phyloP scores from a whole-genome alignment of 805 yeast species.

The Yarrowia deformans region DNA sequence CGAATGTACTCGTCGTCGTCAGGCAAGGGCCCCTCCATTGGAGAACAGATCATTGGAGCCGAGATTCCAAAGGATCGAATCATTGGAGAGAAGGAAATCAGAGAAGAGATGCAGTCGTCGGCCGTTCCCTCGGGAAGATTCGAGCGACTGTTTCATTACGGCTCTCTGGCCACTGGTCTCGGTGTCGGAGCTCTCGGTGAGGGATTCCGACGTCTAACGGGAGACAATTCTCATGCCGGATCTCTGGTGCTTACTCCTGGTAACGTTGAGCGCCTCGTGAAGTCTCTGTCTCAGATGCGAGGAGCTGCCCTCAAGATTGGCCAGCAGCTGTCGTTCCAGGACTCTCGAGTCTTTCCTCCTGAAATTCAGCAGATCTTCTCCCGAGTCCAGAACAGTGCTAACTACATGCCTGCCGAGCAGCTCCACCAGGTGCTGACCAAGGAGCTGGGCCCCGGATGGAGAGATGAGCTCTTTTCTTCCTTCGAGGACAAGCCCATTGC shows the following conservation, averaged over 20 bases:
- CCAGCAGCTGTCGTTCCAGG: slow-evolving; percentile 96
- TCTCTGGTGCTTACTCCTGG: slow-evolving; percentile 74
- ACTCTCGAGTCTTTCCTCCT: slow-evolving; percentile 78
- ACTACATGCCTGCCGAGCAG: slow-evolving; percentile 95
- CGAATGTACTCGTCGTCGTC: slow-evolving; percentile 35
- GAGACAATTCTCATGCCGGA: slow-evolving; percentile 51
- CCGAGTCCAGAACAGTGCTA: slow-evolving; percentile 91
- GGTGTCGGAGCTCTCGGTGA: slow-evolving; percentile 84
- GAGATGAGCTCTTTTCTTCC: slow-evolving; percentile 64
- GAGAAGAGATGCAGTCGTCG: slow-evolving; percentile 60
- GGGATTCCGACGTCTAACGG: slow-evolving; percentile 66
- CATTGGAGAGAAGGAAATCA: slow-evolving; percentile 34
- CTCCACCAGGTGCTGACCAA: slow-evolving; percentile 72
- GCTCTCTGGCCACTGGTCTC: slow-evolving; percentile 88
- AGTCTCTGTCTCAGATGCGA: slow-evolving; percentile 89
- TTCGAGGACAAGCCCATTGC: slow-evolving; percentile 93
- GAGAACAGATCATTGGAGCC: slow-evolving; percentile 29
- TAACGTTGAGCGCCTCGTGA: slow-evolving; percentile 87
- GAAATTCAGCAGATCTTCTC: slow-evolving; percentile 83
- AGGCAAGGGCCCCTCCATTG: slow-evolving; percentile 21
- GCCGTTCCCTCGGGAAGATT: slow-evolving; percentile 87
- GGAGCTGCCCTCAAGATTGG: slow-evolving; percentile 99
- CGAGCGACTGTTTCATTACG: slow-evolving; percentile 92
- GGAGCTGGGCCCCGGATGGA: slow-evolving; percentile 85
- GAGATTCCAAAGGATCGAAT: slow-evolving; percentile 13